Conservation (phyloP, 306 rosid genomes). For the Cucumis cinereus region DNA sequence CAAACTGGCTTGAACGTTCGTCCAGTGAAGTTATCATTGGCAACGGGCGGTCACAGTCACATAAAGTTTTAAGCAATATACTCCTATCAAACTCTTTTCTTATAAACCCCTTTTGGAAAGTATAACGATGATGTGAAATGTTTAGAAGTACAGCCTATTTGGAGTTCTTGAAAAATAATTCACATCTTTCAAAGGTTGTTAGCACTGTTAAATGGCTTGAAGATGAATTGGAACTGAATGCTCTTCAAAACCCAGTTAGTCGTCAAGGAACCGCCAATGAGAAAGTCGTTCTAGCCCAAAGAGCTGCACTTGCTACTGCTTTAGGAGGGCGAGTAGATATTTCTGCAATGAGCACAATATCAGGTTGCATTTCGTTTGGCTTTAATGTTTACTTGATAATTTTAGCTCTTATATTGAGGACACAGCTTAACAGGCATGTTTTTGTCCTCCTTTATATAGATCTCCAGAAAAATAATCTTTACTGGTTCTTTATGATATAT, state of each 20-base stretch:
- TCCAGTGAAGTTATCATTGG: background rate
- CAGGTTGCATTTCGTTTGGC: conserved; percentile 36
- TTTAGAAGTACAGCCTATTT: background rate
- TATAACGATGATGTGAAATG: background rate
- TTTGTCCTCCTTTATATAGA: background rate
- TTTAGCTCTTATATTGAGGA: background rate
- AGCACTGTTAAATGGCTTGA: conserved; percentile 99
- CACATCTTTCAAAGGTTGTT: conserved; percentile 53
- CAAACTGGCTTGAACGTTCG: background rate
- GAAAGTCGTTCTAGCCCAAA: conserved; percentile 79
- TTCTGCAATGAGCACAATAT: conserved; percentile 73
- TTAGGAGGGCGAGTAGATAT: conserved; percentile 89
- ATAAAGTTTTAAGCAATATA: background rate
- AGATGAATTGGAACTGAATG: conserved; percentile 94
- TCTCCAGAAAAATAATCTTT: background rate
- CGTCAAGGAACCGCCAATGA: conserved; percentile 84
- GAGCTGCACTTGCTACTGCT: conserved; percentile 93
- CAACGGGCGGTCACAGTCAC: background rate
- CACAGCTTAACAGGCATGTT: background rate
- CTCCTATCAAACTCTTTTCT: background rate
- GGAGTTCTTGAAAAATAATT: conserved; percentile 8
- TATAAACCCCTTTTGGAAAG: background rate
- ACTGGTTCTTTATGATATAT: background rate
- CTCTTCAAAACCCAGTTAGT: conserved; percentile 92
- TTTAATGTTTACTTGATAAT: background rate